Evolutionary conservation across 768 basidiomycete genomes (phyloP), one percentile per base, ranked within the genome.

Genomic region (Calvatia gigantea): DNA sequence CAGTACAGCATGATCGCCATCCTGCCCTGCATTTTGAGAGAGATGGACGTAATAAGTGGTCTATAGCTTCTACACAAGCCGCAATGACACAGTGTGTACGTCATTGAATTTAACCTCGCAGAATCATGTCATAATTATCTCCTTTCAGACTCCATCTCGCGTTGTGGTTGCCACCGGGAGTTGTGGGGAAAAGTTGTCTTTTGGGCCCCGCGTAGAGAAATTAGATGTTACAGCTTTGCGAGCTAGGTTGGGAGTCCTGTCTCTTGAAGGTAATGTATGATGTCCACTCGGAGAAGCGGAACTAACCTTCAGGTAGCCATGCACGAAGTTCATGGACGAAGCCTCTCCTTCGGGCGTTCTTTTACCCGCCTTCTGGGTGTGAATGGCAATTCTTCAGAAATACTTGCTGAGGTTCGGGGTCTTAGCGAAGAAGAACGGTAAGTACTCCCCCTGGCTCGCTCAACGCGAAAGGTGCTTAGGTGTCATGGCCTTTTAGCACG

Each of bases 401-500:
- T 51, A 2, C 27, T 51, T 1, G 50, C 50, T 9, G 39, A 51
- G 21, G 17, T 51, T 28, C 37, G 50, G 28, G 50, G 50, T 3
- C 23, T 35, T 25, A 33, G 37, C 4, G 48, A 50, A 15, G 48
- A 50, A 21, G 48, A 50, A 23, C 48, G 15, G 48, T 50, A 19
- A 35, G 48, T 37, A 3, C 17, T 12, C 4, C 6, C 31, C 2
- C 12, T 14, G n/a, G n/a, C n/a, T n/a, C n/a, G n/a, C n/a, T 37
- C 12, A 37, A n/a, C 12, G 2, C 14, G 35, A 37, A 14, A 11
- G 21, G 17, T 14, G 1, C 5, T 42, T 11, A 23, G n/a, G 11
- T 23, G 15, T 11, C 17, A 17, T 76, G 21, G 39, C 21, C 7
- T 42, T 15, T 41, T 41, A 71, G 69, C 25, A 47, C 48, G 14